A percentile compares a stretch with the other conserved stretches of the same genome.
Conservation (phyloP, 2,329 filamentous ascomycete genomes). For the Lachnellula subtilissima region DNA sequence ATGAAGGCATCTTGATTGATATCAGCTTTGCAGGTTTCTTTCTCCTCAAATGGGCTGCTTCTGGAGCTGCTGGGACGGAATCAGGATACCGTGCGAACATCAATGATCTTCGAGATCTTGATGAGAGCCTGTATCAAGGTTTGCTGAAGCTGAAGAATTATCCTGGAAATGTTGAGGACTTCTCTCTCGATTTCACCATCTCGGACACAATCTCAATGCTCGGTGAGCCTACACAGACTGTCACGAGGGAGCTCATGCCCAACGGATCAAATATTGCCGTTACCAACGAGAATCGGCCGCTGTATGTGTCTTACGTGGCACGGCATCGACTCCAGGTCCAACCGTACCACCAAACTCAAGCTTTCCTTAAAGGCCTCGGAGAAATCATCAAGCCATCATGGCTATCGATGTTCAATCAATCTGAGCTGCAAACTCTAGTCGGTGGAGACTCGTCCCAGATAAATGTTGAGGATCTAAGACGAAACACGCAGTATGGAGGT, state of each 20-base stretch:
- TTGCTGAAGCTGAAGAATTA: conserved; percentile 82
- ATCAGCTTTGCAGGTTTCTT: conserved; percentile 94
- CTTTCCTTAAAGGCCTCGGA: conserved; percentile 81
- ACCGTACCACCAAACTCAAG: conserved; percentile 73
- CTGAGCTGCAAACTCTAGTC: conserved; percentile 87
- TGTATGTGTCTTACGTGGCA: conserved; percentile 92
- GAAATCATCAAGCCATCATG: conserved; percentile 87
- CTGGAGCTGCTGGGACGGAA: conserved; percentile 60
- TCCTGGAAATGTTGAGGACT: conserved; percentile 70
- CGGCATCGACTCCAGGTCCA: conserved; percentile 81
- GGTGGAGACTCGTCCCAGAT: conserved; percentile 83
- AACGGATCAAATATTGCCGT: conserved; percentile 73
- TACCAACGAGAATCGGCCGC: conserved; percentile 84
- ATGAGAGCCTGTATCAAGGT: conserved; percentile 85
- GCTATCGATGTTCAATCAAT: conserved; percentile 98
- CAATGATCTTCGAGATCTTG: conserved; percentile 89
- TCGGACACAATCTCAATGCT: conserved; percentile 58
- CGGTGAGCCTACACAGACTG: conserved; percentile 48
- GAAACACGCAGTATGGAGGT: conserved; percentile 82
- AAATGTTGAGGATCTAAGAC: conserved; percentile 77
- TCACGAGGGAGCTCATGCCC: conserved; percentile 71
- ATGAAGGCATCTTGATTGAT: conserved; percentile 93
- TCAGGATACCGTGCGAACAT: conserved; percentile 82
- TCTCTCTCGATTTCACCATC: conserved; percentile 84
- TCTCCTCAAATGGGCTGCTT: conserved; percentile 87